Conservation (phyloP, 768 basidiomycete genomes). For the Pleurotus sapidus region DNA sequence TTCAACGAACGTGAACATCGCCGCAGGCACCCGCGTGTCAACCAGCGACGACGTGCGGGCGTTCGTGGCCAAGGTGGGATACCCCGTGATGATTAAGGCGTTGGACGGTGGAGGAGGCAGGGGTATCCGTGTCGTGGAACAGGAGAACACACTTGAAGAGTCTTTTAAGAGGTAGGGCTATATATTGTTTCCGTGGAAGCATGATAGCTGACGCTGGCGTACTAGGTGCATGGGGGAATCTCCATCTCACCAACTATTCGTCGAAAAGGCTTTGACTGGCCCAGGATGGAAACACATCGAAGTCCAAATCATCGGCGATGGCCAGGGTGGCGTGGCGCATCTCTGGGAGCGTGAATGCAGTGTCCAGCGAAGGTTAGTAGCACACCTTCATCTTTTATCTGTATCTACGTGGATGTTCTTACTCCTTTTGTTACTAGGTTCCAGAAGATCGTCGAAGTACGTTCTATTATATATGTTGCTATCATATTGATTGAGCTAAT, state of each 20-base stretch:
- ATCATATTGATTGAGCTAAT: neutral
- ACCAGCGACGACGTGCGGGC: constrained; percentile 22
- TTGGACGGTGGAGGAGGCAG: constrained; percentile 89
- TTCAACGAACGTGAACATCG: constrained; percentile 25
- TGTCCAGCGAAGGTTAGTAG: constrained; percentile 70
- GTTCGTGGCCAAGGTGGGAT: constrained; percentile 28
- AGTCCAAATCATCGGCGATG: constrained; percentile 82
- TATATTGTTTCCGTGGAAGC: neutral
- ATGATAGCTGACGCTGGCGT: too few relatives aligned
- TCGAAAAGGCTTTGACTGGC: constrained; percentile 80
- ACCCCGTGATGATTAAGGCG: constrained; percentile 83
- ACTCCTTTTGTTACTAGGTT: constrained; percentile 23
- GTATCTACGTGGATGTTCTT: neutral
- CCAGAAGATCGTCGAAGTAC: constrained; percentile 87
- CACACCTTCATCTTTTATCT: neutral
- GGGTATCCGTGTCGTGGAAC: constrained; percentile 84
- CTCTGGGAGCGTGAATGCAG: constrained; percentile 92
- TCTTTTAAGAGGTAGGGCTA: constrained; percentile 58
- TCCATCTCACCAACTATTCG: constrained; percentile 57
- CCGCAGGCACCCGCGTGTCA: constrained; percentile 25
- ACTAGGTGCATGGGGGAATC: constrained; percentile 35
- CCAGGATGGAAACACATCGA: constrained; percentile 81
- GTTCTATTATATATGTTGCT: neutral
- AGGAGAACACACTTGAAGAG: constrained; percentile 66
- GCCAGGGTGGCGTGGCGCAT: constrained; percentile 74